A percentile compares a stretch with the other conserved stretches of the same genome.
These are phyloP conservation scores for Spizellomyces punctatus DNA, from an alignment of 192 early-diverging fungal genomes.

Conservation along the genomic window DNA sequence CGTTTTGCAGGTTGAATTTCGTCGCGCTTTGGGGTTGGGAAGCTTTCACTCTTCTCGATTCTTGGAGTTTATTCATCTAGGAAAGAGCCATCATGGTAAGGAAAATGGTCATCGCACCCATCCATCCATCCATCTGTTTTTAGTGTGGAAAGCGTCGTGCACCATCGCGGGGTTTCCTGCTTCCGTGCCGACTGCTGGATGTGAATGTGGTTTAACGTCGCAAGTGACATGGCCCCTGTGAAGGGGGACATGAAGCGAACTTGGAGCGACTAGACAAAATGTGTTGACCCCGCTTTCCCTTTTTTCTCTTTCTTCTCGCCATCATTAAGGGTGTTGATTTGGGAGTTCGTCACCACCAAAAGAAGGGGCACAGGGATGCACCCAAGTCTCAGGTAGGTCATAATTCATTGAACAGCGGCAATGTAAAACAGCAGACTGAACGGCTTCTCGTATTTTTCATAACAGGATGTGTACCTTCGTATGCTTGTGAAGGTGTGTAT, in stretches of 20 bases:
- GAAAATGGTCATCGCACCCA: constrained; percentile 6
- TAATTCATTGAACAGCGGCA: not conserved
- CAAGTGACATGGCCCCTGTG: constrained; percentile 18
- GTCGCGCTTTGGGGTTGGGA: not conserved
- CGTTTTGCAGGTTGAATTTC: not conserved
- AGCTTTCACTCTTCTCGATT: not conserved
- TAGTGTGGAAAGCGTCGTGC: not conserved
- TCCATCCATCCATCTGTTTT: constrained; percentile 26
- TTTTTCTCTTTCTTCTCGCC: constrained; percentile 7
- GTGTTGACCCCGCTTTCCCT: constrained; percentile 19
- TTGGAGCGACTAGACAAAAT: constrained; percentile 13
- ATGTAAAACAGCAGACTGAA: not conserved
- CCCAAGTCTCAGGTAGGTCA: constrained; percentile 75
- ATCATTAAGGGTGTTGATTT: constrained; percentile 96
- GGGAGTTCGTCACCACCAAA: constrained; percentile 94
- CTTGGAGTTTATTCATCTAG: constrained; percentile 1
- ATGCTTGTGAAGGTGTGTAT: constrained; percentile 93
- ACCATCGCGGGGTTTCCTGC: constrained; percentile 20
- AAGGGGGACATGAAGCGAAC: constrained; percentile 20
- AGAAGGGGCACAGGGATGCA: constrained; percentile 85
- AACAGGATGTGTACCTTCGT: constrained; percentile 89
- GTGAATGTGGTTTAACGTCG: constrained; percentile 17
- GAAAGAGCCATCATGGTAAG: constrained; percentile 1
- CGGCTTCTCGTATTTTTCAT: not conserved
- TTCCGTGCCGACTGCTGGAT: constrained; percentile 24